Percentiles rank a stretch among this genome's conserved stretches.
phyloP scores from a whole-genome alignment of 192 early-diverging fungal species.

The Obelidium mucronatum region DNA sequence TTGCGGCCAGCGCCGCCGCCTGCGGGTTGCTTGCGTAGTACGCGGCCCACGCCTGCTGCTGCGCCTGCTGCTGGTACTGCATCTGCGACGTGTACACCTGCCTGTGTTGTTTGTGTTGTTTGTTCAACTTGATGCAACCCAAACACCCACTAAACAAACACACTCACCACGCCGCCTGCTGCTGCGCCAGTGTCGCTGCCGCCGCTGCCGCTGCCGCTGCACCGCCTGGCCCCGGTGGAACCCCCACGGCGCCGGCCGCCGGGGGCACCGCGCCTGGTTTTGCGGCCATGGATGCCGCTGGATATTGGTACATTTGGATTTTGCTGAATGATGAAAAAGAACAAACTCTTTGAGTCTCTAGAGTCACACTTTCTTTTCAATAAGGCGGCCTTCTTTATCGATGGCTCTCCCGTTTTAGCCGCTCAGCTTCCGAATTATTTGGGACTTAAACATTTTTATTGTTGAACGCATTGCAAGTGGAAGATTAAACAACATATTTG shows the following conservation, averaged over 20 bases:
- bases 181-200: background rate
- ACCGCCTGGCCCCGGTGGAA: too few species aligned
- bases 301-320: background rate
- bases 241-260: too few species aligned
- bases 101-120: background rate
- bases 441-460: too few species aligned
- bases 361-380: too few species aligned
- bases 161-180: background rate
- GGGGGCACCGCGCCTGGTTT: background rate
- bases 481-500: too few species aligned
- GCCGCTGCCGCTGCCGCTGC: background rate
- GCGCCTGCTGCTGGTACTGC: background rate
- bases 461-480: too few species aligned
- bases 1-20: background rate
- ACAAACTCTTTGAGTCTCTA: too few species aligned
- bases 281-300: background rate
- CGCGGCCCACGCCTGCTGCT: background rate
- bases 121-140: background rate
- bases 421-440: too few species aligned
- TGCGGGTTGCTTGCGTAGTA: background rate
- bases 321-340: background rate
- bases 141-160: background rate
- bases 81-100: background rate
- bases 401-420: too few species aligned
- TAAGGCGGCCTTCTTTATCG: too few species aligned